Evolutionary conservation across 495 filamentous ascomycete species (phyloP).

Genomic region (Poronia punctata): DNA sequence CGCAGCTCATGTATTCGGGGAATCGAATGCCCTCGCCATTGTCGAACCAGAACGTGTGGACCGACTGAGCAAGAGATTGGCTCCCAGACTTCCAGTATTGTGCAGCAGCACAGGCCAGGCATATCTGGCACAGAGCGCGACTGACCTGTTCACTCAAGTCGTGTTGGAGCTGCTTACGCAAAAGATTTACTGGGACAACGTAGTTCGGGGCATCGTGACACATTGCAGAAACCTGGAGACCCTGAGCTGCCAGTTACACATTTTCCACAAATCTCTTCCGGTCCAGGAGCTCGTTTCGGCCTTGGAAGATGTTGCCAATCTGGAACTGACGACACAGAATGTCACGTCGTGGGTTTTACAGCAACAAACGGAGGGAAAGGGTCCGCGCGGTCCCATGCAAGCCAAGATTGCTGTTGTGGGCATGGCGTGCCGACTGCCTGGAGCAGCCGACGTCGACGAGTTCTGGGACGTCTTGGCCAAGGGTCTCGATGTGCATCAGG

Average conservation of each 20-base stretch:
- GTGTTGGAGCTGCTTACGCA: slow-evolving; percentile 28
- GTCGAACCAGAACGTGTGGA: slow-evolving; percentile 5
- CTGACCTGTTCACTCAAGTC: slow-evolving; percentile 25
- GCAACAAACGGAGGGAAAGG: no score
- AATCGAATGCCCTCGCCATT: slow-evolving; percentile 20
- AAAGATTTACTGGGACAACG: slow-evolving; percentile 24
- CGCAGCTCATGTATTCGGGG: slow-evolving; percentile 34
- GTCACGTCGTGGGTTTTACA: no score
- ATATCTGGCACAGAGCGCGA: slow-evolving; percentile 10
- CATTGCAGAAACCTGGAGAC: background rate
- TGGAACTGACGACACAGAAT: background rate
- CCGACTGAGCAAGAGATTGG: background rate
- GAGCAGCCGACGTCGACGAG: background rate
- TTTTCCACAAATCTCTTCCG: background rate
- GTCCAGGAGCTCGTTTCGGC: background rate
- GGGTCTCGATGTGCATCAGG: background rate
- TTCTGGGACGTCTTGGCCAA: background rate
- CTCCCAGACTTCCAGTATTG: slow-evolving; percentile 11
- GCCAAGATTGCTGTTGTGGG: background rate
- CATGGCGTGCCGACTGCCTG: background rate
- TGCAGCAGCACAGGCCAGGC: slow-evolving; percentile 17
- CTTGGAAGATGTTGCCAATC: no score
- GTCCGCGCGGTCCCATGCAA: no score
- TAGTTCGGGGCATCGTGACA: slow-evolving; percentile 16
- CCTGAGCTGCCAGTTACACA: background rate